Evolutionary conservation across 1,284 basidiomycete species (phyloP), one percentile per base, ranked within the genome.

Genomic region (Heterobasidion occidentale): DNA sequence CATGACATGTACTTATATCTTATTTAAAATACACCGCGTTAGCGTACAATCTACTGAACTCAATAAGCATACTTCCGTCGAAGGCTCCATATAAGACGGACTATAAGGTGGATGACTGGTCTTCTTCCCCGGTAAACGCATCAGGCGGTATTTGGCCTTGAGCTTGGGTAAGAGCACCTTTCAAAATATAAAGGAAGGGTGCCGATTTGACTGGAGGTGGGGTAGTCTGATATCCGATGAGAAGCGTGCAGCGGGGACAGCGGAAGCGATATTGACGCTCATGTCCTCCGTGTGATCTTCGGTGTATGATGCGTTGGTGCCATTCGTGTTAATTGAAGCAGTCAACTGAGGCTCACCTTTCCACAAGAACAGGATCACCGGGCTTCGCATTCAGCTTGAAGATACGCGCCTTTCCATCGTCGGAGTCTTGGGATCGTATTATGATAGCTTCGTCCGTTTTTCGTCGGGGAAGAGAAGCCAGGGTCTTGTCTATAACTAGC

Each of bases 401-500:
- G 1, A 89, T 78, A 56, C 80, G 74, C 4, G 87, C 85, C 62
- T 84, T 83, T 42, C 69, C 77, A 19, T 64, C 65, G 46, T 76
- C 76, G 38, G 66, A 75, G 62, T 88, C 85, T 67, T 86, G 81
- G 35, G 81, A 80, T 55, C 86, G 83, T 60, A 92, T 73, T 56
- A 92, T 81, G 52, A 81, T 81, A 15, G 90, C 81, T 54, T 78
- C 81, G 69, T 92, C 90, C 56, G 88, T 88, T 64, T 78, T 78
- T 59, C 89, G 83, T 59, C 79, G 77, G 9, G 90, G 89, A 47
- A 91, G 77, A 50, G 79, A 76, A 59, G 79, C 74, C 44, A 92
- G 75, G 55, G 75, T 80, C 69, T 84, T 88, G 70, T 92, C 90
- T 67, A 91, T 87, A 33, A 92, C 90, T 60, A 92, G 86, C 89